These are phyloP conservation scores for Cytospora schulzeri DNA, from an alignment of 2,329 filamentous ascomycete species.

Conservation along the genomic window DNA sequence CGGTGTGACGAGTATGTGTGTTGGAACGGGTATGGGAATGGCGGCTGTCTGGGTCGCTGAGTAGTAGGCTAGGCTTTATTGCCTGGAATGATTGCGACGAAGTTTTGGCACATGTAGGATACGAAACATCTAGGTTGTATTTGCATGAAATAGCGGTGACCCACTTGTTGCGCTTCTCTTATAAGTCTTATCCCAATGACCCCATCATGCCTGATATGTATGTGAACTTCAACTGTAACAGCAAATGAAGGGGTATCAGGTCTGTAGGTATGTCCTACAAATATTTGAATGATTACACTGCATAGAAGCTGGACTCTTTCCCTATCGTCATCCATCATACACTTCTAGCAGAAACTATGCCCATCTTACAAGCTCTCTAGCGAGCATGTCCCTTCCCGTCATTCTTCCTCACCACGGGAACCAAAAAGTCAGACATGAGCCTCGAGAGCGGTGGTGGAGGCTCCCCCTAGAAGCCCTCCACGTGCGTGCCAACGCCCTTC, in stretches of 20 bases:
- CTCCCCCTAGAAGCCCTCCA: constrained; percentile 52
- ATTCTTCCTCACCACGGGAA: neutral
- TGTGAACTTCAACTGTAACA: neutral
- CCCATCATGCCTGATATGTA: neutral
- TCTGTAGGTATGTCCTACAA: neutral
- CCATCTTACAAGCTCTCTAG: neutral
- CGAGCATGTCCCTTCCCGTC: neutral
- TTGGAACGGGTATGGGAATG: constrained; percentile 98
- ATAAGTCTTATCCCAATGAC: neutral
- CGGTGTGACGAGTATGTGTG: constrained; percentile 93
- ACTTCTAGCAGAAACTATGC: neutral
- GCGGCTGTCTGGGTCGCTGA: constrained; percentile 95
- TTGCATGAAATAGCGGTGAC: neutral
- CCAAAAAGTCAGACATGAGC: constrained; percentile 20
- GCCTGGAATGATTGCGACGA: neutral
- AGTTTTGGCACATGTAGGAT: neutral
- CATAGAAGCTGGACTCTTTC: neutral
- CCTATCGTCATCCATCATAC: neutral
- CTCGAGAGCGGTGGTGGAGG: constrained; percentile 5
- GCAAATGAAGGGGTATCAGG: neutral
- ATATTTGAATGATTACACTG: neutral
- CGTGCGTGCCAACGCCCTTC: constrained; percentile 55
- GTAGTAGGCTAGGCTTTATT: constrained; percentile 41
- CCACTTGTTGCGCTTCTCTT: neutral
- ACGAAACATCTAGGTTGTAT: neutral